Conservation (phyloP, 768 basidiomycete species). For the Mycena indigotica region DNA sequence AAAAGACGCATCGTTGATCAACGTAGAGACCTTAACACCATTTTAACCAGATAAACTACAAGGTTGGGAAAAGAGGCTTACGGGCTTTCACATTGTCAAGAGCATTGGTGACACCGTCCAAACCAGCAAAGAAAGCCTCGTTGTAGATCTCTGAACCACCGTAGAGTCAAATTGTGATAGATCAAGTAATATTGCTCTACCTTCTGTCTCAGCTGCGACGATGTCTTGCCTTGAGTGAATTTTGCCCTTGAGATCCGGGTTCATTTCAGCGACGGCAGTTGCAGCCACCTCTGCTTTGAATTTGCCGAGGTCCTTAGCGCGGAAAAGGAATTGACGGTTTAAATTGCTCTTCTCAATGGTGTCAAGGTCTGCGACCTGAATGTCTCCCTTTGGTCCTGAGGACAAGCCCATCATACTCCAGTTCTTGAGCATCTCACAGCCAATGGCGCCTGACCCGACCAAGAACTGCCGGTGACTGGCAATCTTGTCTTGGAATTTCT, state of each 20-base stretch:
- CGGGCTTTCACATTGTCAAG: constrained; percentile 96
- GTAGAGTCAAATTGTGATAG: constrained; percentile 33
- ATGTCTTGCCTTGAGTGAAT: constrained; percentile 89
- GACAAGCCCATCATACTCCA: constrained; percentile 99
- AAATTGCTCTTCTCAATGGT: constrained; percentile 99
- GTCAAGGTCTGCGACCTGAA: constrained; percentile 95
- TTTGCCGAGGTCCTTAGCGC: constrained; percentile 92
- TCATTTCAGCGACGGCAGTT: constrained; percentile 92
- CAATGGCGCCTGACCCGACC: constrained; percentile 98
- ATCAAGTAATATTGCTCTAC: constrained; percentile 40
- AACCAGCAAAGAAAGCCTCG: constrained; percentile 80
- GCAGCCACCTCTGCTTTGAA: constrained; percentile 97
- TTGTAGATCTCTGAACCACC: constrained; percentile 73
- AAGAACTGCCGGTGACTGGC: constrained; percentile 90
- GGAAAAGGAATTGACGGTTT: constrained; percentile 97
- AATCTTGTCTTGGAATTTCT: constrained; percentile 89
- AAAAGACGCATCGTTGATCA: constrained; percentile 98
- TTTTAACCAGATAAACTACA: constrained; percentile 5
- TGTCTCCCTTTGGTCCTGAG: constrained; percentile 72
- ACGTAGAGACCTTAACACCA: constrained; percentile 79
- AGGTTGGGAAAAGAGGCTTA: constrained; percentile 41
- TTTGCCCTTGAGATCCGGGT: constrained; percentile 84
- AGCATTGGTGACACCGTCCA: constrained; percentile 97
- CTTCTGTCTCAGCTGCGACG: constrained; percentile 90
- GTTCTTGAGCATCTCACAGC: constrained; percentile 99